Base-by-base conservation (phyloP, 1,284 basidiomycete species). In the Cutaneotrichosporon sp. region DNA sequence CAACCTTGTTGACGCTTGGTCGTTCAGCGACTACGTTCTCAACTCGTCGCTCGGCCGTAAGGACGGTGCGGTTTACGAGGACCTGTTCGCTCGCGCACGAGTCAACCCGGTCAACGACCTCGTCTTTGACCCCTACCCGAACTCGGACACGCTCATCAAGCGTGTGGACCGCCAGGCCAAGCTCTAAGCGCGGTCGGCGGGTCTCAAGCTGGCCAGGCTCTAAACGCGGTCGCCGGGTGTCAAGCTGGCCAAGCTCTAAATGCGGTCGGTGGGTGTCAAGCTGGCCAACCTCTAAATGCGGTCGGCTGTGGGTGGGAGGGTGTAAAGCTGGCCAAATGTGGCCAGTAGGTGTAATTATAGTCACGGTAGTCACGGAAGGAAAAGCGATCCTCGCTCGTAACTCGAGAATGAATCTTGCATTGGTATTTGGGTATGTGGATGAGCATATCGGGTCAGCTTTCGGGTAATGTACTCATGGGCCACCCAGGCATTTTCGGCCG, bases 41-140 rank as follows among this genome's bases (percentile, higher is more conserved):
- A 85, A 85, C 76, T 84, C 83, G 51, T 84, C 84, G 21, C 81
- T 86, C 36, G 85, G 83, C 30, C 75, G 79, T 59, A 81, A 80
- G 70, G 81, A 82, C 68, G 83, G 82, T 36, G 76, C 81, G 51
- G 77, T 82, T 56, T 82, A 83, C 76, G 79, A 81, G 62, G 78
- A 79, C 59, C 83, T 84, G 71, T 84, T 83, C 70, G 76, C 81
- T 64, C 81, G 56, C 42, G 66, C 66, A 13, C 50, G 62, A 51
- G 21, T 46, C 56, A 68, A 68, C 61, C 66, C 66, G n/a, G 66
- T 68, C 66, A 68, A 68, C 64, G 38, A 60, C 47, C 66, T 68
- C 59, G 59, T 53, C 13, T 65, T 68, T 26, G 64, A 68, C 66
- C 66, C 66, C 5, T 63, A 65, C 64, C 66, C 66, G 46, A 40